phyloP scores from a whole-genome alignment of 371 early-diverging fungal genomes.

The Zychaea mexicana region DNA sequence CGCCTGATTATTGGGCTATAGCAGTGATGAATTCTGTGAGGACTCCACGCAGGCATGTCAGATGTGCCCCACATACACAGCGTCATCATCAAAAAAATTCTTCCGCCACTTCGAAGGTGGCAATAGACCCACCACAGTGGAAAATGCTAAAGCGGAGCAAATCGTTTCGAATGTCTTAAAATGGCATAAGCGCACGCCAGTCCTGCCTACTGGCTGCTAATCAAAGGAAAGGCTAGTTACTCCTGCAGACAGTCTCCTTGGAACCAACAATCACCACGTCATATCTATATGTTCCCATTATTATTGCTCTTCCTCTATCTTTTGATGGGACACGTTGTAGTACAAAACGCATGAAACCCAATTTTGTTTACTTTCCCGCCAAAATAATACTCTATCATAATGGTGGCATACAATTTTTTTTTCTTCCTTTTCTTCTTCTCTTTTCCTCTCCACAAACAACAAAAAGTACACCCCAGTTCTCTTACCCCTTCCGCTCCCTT shows the following conservation, averaged over 20 bases:
- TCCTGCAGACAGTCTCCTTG: not conserved
- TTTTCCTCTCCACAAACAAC: not conserved
- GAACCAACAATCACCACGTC: not conserved
- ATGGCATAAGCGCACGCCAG: constrained; percentile 3
- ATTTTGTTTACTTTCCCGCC: constrained; percentile 7
- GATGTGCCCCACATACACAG: no score
- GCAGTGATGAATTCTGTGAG: no score
- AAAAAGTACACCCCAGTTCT: no score
- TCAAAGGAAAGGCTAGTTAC: not conserved
- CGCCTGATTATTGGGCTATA: no score
- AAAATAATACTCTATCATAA: not conserved
- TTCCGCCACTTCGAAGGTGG: not conserved
- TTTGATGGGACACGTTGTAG: constrained; percentile 3
- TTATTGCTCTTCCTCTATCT: not conserved
- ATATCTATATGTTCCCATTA: not conserved
- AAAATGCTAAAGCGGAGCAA: not conserved
- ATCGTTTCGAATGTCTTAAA: not conserved
- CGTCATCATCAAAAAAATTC: no score
- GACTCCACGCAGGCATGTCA: no score
- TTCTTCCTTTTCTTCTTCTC: constrained; percentile 4
- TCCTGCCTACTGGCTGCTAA: no score
- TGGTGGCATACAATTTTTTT: not conserved
- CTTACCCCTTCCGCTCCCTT: constrained; percentile 13
- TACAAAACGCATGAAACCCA: constrained; percentile 5
- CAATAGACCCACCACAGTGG: not conserved